Evolutionary conservation across 2,329 filamentous ascomycete species (phyloP).

Genomic region (Aureobasidium sp.): DNA sequence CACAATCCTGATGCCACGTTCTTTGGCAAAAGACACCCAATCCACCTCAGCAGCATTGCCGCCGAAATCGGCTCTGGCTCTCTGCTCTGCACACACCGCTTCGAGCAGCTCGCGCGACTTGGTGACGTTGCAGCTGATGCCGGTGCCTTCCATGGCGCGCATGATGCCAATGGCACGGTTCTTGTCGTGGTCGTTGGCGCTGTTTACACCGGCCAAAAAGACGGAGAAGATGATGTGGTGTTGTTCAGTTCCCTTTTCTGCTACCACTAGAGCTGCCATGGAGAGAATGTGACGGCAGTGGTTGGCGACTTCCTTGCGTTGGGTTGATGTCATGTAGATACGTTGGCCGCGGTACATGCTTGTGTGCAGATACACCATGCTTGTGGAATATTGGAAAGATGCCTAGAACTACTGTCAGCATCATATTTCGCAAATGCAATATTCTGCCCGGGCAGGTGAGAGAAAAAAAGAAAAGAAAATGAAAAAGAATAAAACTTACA

Average conservation of each 20-base stretch:
- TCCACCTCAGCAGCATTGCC: conserved; percentile 40
- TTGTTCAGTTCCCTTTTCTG: conserved; percentile 18
- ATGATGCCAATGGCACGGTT: conserved; percentile 43
- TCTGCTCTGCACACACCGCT: conserved; percentile 43
- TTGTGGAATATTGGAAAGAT: conserved; percentile 14
- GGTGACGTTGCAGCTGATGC: conserved; percentile 43
- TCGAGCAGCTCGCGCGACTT: conserved; percentile 42
- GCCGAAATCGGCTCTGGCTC: conserved; percentile 33
- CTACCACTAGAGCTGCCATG: conserved; percentile 28
- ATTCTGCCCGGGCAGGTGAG: background rate
- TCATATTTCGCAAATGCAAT: background rate
- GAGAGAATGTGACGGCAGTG: conserved; percentile 38
- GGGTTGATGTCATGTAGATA: conserved; percentile 22
- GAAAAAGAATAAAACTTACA: conserved; percentile 26
- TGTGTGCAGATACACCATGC: conserved; percentile 47
- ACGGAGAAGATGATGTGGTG: conserved; percentile 47
- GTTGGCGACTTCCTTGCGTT: conserved; percentile 19
- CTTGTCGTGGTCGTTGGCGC: conserved; percentile 37
- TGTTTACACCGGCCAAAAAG: conserved; percentile 47
- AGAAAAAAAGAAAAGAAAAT: background rate
- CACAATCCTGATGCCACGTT: conserved; percentile 41
- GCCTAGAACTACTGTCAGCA: background rate
- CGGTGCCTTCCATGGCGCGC: conserved; percentile 39
- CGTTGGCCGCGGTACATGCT: conserved; percentile 47
- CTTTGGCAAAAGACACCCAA: conserved; percentile 44